phyloP scores from a whole-genome alignment of 1,284 basidiomycete species.

The Golubevia pallescens region DNA sequence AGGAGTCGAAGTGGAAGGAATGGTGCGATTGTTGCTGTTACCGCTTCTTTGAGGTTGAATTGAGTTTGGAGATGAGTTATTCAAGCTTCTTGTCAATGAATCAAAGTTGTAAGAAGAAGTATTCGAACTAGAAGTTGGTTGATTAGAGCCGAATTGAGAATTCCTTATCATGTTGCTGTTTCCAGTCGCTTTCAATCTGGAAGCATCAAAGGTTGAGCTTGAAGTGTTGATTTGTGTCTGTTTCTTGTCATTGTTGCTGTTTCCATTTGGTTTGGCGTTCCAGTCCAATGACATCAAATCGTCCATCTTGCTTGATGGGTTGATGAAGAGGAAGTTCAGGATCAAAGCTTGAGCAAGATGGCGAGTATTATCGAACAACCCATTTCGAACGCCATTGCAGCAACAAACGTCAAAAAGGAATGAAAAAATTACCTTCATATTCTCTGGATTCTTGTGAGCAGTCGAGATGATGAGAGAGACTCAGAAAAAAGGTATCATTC shows the following conservation, averaged over 20 bases:
- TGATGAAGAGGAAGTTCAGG: too few species aligned
- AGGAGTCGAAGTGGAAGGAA: constrained; percentile 13
- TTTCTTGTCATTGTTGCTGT: constrained; percentile 4
- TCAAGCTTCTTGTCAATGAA: constrained; percentile 16
- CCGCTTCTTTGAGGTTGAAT: background rate
- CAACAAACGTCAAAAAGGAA: too few species aligned
- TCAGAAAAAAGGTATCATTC: too few species aligned
- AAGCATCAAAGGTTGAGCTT: constrained; percentile 8
- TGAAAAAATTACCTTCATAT: too few species aligned
- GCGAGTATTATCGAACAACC: too few species aligned
- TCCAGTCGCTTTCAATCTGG: constrained; percentile 3
- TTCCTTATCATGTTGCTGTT: background rate
- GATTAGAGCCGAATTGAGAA: constrained; percentile 2
- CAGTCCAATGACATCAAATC: constrained; percentile 57
- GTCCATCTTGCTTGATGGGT: constrained; percentile 59
- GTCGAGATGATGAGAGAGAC: too few species aligned
- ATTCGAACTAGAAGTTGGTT: background rate
- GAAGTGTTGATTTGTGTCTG: constrained; percentile 1
- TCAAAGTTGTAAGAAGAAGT: constrained; percentile 32
- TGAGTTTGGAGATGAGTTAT: background rate
- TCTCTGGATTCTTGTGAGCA: too few species aligned
- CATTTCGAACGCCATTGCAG: too few species aligned
- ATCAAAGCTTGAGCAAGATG: too few species aligned
- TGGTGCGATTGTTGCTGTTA: constrained; percentile 12
- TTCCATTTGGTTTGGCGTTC: constrained; percentile 13